These are phyloP conservation scores for Podaxis pistillaris DNA, from an alignment of 768 basidiomycete species.

Conservation along the genomic window DNA sequence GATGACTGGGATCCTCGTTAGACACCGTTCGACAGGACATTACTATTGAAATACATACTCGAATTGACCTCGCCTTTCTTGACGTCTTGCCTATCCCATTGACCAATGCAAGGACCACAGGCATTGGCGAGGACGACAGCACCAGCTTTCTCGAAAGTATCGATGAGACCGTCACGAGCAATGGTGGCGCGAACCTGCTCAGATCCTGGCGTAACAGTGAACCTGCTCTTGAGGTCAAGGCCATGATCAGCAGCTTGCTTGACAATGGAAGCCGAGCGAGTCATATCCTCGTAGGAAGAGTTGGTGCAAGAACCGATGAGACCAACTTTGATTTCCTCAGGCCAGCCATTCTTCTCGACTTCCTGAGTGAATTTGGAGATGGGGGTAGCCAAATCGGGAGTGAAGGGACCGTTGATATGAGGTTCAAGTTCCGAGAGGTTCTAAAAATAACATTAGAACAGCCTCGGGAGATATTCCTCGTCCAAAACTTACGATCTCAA, in stretches of 20 bases:
- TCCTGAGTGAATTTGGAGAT: slow-evolving; percentile 92
- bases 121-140: slow-evolving; percentile 97
- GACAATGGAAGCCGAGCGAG: slow-evolving; percentile 93
- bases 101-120: slow-evolving; percentile 98
- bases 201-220: slow-evolving; percentile 97
- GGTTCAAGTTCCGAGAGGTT: slow-evolving; percentile 98
- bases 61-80: slow-evolving; percentile 97
- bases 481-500: slow-evolving; percentile 73
- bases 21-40: neutral
- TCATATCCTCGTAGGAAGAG: slow-evolving; percentile 99
- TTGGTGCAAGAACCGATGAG: slow-evolving; percentile 99
- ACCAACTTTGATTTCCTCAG: slow-evolving; percentile 92
- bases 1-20: slow-evolving; percentile 58
- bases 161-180: slow-evolving; percentile 92
- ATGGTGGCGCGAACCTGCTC: slow-evolving; percentile 99
- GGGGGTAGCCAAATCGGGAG: slow-evolving; percentile 99
- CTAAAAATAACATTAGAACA: slow-evolving; percentile 32
- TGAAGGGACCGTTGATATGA: slow-evolving; percentile 99
- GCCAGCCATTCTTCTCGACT: slow-evolving; percentile 96
- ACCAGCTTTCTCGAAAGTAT: slow-evolving; percentile 81
- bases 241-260: slow-evolving; percentile 87
- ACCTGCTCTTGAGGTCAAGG: slow-evolving; percentile 85
- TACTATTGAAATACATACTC: slow-evolving; percentile 49
- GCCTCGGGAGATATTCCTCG: neutral
- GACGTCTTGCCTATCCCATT: slow-evolving; percentile 97